Evolutionary conservation across 2,329 filamentous ascomycete species (phyloP), one percentile per base, ranked within the genome.

Genomic region (Xylariaceae sp.): DNA sequence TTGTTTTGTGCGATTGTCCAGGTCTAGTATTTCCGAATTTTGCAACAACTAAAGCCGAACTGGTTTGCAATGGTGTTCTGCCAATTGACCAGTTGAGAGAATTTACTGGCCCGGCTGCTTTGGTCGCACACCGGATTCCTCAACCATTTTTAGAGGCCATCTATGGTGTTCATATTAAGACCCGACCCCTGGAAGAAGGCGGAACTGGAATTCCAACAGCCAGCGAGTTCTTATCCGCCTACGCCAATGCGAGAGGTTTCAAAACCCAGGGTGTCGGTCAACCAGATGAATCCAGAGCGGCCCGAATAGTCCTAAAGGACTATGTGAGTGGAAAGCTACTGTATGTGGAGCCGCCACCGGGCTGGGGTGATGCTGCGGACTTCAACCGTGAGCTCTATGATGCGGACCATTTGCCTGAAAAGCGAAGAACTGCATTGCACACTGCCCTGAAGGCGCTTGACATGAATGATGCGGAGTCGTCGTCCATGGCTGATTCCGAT

Each of bases 1-100:
- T 99, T 59, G 81, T 97, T 46, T 82, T 99, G 5, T 97, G 94
- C 73, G 94, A 99, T 84, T 99, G 94, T 68, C 94, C 94, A 7
- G 94, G 94, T 86, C 85, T 99, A 26, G 95, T 99, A 1, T 97
- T 99, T 71, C 91, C 94, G 65, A 97, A 97, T 74, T 99, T 97
- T 65, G 92, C 94, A 54, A 91, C 86, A 45, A 97, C 91, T 46
- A 97, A 97, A 73, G 94, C 89, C 40, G 94, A 99, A 67, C 83
- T 99, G 26, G 94, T 99, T 7, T 94, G 91, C 72, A 95, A 92
- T 68, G 94, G 94, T 68, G 84, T 99, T 26, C 79, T 99, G 34
- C 94, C 94, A 8, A 99, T 99, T 65, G 94, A 99, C 70, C 94
- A 99, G 72, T 80, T 97, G 64, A 84, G 94, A 59, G 94, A 99